Percentiles rank a stretch among this genome's conserved stretches.
Conservation (phyloP, 108 stramenopile genomes). For the Epipyxis sp. region DNA sequence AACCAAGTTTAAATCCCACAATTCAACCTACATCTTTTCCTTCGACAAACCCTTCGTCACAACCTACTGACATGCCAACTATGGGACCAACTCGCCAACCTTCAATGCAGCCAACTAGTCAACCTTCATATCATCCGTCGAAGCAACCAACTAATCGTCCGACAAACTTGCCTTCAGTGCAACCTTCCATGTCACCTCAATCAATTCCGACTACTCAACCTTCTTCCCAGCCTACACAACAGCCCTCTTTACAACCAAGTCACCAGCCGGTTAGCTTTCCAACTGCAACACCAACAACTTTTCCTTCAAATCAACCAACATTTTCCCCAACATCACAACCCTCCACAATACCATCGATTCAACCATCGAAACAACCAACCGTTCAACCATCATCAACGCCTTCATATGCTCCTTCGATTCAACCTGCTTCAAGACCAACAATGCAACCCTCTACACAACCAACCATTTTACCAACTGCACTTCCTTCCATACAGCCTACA, state of each 20-base stretch:
- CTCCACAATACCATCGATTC: neutral
- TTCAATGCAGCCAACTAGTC: neutral
- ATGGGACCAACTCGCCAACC: neutral
- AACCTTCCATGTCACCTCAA: constrained; percentile 3
- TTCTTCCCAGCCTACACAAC: constrained; percentile 1
- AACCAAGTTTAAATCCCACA: too few relatives aligned
- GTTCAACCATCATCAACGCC: neutral
- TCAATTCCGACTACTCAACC: neutral
- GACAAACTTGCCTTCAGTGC: neutral
- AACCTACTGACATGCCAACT: neutral
- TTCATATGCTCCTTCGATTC: neutral
- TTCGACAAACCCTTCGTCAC: constrained; percentile 8
- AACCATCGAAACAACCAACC: constrained; percentile 12
- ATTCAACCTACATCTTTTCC: constrained; percentile 11
- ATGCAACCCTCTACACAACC: constrained; percentile 13
- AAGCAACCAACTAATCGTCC: neutral
- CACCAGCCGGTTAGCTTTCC: neutral
- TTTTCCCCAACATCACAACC: neutral
- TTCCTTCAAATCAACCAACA: neutral
- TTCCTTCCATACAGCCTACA: neutral
- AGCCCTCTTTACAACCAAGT: constrained; percentile 2
- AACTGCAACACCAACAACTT: neutral
- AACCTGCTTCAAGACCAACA: constrained; percentile 20
- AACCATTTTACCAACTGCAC: neutral
- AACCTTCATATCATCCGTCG: constrained; percentile 7